Conservation (phyloP, 2,329 filamentous ascomycete genomes). For the Phaeosphaeriaceae sp. region DNA sequence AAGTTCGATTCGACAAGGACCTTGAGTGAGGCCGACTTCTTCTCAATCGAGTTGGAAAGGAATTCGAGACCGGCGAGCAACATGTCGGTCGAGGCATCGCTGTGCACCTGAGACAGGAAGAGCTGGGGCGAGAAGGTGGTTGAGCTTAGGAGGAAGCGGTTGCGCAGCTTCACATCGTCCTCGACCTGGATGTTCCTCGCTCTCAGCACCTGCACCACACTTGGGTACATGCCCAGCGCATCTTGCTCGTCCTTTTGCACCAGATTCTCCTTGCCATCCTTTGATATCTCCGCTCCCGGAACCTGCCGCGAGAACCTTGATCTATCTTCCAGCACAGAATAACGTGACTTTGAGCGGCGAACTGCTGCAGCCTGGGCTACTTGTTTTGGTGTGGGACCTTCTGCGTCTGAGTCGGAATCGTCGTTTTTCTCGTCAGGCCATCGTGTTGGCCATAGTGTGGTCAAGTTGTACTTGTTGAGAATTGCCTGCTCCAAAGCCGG, state of each 20-base stretch:
- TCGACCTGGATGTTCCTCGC: slow-evolving; percentile 80
- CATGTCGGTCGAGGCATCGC: slow-evolving; percentile 80
- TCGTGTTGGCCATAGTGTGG: slow-evolving; percentile 76
- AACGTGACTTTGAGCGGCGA: slow-evolving; percentile 74
- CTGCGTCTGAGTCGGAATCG: slow-evolving; percentile 61
- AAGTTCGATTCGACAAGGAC: slow-evolving; percentile 97
- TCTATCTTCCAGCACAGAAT: slow-evolving; percentile 80
- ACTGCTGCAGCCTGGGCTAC: slow-evolving; percentile 25
- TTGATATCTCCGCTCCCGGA: slow-evolving; percentile 71
- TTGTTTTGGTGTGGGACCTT: slow-evolving; percentile 45
- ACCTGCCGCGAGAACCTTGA: slow-evolving; percentile 73
- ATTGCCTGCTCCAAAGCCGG: slow-evolving; percentile 67
- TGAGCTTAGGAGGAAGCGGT: slow-evolving; percentile 92
- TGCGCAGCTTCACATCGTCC: slow-evolving; percentile 80
- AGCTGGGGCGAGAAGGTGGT: slow-evolving; percentile 92
- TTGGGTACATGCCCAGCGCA: slow-evolving; percentile 85
- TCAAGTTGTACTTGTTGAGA: slow-evolving; percentile 88
- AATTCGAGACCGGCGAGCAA: slow-evolving; percentile 83
- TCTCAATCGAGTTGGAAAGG: slow-evolving; percentile 89
- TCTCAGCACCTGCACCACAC: slow-evolving; percentile 81
- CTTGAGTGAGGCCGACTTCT: slow-evolving; percentile 96
- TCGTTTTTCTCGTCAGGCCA: slow-evolving; percentile 87
- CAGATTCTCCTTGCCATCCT: slow-evolving; percentile 73
- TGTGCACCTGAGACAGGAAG: slow-evolving; percentile 91
- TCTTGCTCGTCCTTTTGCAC: slow-evolving; percentile 93